phyloP scores from a whole-genome alignment of 441 rosid genomes.

The Gossypium aridum region DNA sequence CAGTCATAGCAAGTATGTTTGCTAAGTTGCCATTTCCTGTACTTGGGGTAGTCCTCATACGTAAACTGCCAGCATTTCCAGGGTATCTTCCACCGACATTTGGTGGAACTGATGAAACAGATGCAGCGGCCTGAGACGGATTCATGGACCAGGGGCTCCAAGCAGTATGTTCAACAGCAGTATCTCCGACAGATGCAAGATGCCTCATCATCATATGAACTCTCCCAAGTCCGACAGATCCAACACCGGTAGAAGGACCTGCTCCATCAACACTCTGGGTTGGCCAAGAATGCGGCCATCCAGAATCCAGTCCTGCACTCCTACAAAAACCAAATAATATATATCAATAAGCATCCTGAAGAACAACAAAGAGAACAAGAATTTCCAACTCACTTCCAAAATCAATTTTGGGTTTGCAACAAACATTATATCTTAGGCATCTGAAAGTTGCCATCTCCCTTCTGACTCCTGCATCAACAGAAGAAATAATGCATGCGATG shows the following conservation, averaged over 20 bases:
- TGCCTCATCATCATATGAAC: constrained; percentile 99
- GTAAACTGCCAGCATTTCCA: constrained; percentile 47
- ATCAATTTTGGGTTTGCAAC: background rate
- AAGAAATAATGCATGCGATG: background rate
- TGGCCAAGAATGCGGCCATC: constrained; percentile 77
- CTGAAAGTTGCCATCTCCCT: background rate
- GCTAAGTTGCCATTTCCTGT: constrained; percentile 51
- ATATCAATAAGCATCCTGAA: background rate
- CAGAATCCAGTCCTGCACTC: constrained; percentile 70
- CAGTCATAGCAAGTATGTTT: constrained; percentile 85
- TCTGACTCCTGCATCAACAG: background rate
- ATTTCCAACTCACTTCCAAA: background rate
- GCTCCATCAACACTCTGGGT: constrained; percentile 77
- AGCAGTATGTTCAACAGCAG: constrained; percentile 80
- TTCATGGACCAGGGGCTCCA: constrained; percentile 90
- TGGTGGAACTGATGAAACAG: constrained; percentile 49
- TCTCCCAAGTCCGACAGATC: constrained; percentile 79
- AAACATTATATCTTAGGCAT: background rate
- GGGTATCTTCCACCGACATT: constrained; percentile 38
- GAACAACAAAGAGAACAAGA: background rate
- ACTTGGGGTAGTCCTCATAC: constrained; percentile 47
- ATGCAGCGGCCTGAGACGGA: constrained; percentile 59
- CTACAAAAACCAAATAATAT: constrained; percentile 24
- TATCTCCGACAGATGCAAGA: constrained; percentile 93
- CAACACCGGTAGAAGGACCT: constrained; percentile 70